Base-by-base conservation (phyloP, 495 filamentous ascomycete genomes). In the Penicillium fimorum region DNA sequence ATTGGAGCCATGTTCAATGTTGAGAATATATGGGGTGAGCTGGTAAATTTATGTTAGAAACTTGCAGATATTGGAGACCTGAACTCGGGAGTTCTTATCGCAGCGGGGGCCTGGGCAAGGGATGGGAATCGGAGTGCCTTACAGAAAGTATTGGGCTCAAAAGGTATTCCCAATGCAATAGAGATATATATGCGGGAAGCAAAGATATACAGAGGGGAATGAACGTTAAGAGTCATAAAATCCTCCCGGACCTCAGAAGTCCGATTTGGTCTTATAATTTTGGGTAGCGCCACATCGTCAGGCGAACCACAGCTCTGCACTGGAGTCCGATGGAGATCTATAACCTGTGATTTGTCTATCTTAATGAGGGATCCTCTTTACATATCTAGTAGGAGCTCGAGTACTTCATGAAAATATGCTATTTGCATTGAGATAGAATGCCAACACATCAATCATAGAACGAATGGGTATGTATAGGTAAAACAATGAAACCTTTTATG, bases 1-100 rank as follows among this genome's bases (percentile, higher is more conserved):
- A 75, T 74, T 0, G 79, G 79, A 32, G 75, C 57, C 75, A 73
- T 73, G 13, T 12, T 62, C 35, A 9, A n/a, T 17, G 7, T 38
- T 18, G 18, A 13, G 37, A 20, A 41, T 52, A n/a, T 37, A 7
- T 11, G 18, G 38, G n/a, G 5, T 30, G 29, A 46, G 13, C 35
- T 27, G 32, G 32, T 6, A 6, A 18, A 22, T 10, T 5, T 22
- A 22, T 50, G n/a, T 53, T 8, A 24, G 18, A 61, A 62, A 30
- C 17, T 53, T 52, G 45, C 29, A 47, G 29, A 33, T 33, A 29
- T 40, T 49, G 43, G 45, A 53, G 47, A 47, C 53, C 47, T 58
- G 41, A 29, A 45, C 25, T 2, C 25, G 25, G 25, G 59, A 58
- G 30, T 12, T 58, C 64, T 59, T 66, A 66, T 64, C 55, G 59